Conservation (phyloP, 306 rosid genomes). For the Trifolium subterraneum region DNA sequence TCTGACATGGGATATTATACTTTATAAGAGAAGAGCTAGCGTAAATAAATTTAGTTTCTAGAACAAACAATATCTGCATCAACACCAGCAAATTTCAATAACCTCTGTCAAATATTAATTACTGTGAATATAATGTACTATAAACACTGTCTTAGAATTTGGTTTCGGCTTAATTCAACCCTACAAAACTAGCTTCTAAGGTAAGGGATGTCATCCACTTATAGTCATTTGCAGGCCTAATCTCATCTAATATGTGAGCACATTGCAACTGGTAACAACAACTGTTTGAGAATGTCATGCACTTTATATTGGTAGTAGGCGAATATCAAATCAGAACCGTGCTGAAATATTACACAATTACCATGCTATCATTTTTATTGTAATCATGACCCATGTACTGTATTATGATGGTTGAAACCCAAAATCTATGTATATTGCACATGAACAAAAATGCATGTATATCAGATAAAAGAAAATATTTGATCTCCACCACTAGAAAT, state of each 20-base stretch:
- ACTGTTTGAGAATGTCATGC: conserved; percentile 3
- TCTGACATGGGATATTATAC: conserved; percentile 9
- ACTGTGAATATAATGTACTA: conserved; percentile 10
- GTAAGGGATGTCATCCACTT: background rate
- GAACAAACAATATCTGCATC: background rate
- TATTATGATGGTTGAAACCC: background rate
- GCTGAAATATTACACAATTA: conserved; percentile 10
- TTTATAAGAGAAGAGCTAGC: conserved; percentile 17
- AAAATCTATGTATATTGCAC: conserved; percentile 1
- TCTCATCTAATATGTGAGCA: background rate
- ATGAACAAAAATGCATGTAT: conserved; percentile 19
- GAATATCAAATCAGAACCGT: conserved; percentile 25
- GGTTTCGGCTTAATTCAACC: background rate
- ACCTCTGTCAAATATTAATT: background rate
- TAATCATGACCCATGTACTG: background rate
- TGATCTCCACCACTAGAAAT: background rate
- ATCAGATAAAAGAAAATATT: conserved; percentile 24
- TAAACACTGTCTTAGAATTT: background rate
- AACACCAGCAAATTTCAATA: conserved; percentile 24
- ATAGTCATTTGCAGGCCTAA: background rate
- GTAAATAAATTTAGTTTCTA: conserved; percentile 5
- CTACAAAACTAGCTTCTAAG: background rate
- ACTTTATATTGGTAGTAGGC: background rate
- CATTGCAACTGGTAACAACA: background rate
- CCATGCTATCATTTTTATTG: background rate